These are phyloP conservation scores for Tetrapisispora phaffii DNA, from an alignment of 805 yeast genomes.

Conservation along the genomic window DNA sequence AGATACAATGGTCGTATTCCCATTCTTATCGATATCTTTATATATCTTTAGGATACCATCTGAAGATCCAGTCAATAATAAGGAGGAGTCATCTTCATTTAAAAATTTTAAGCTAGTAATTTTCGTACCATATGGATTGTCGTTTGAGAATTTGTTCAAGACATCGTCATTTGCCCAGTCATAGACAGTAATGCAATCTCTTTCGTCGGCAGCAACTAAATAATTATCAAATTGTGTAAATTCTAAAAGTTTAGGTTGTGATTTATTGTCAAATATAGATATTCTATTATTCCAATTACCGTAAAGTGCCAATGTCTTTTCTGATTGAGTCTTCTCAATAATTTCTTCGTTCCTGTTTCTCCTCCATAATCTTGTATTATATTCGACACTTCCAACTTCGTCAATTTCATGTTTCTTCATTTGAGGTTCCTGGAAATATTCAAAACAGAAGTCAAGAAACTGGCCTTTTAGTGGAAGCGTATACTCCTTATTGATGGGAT, in stretches of 20 bases:
- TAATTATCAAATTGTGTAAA: constrained; percentile 89
- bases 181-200: constrained; percentile 75
- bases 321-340: constrained; percentile 82
- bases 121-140: constrained; percentile 78
- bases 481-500: constrained; percentile 13
- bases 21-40: constrained; percentile 55
- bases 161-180: constrained; percentile 66
- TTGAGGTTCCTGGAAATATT: constrained; percentile 94
- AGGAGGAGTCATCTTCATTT: constrained; percentile 86
- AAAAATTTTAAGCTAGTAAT: constrained; percentile 78
- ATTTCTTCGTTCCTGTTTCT: constrained; percentile 79
- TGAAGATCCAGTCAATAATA: constrained; percentile 77
- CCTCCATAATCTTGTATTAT: constrained; percentile 77
- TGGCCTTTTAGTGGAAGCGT: constrained; percentile 46
- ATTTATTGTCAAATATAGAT: constrained; percentile 52
- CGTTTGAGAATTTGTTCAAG: constrained; percentile 65
- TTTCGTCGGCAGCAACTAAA: constrained; percentile 70
- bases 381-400: constrained; percentile 85
- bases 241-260: constrained; percentile 69
- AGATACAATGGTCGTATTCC: constrained; percentile 53
- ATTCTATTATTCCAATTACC: constrained; percentile 76
- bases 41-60: constrained; percentile 91
- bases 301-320: constrained; percentile 67
- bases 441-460: constrained; percentile 67
- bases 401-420: constrained; percentile 76